These are phyloP conservation scores for Coemansia sp. DNA, from an alignment of 192 early-diverging fungal species.

Conservation along the genomic window DNA sequence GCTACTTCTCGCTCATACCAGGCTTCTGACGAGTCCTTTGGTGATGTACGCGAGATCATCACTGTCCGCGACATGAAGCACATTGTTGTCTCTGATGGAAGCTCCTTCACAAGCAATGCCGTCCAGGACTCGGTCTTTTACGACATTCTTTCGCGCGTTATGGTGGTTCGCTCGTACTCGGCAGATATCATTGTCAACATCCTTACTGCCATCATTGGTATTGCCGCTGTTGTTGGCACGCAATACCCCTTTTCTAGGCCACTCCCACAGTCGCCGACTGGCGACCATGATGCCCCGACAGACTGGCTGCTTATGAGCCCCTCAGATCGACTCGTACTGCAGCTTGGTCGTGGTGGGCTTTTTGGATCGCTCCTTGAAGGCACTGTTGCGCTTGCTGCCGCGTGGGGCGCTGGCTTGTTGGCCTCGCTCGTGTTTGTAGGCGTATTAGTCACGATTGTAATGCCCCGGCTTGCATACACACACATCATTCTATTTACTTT, in stretches of 20 bases:
- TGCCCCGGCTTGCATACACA: slow-evolving; percentile 49
- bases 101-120: not conserved
- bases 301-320: slow-evolving; percentile 3
- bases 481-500: slow-evolving; percentile 27
- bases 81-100: slow-evolving; percentile 3
- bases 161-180: slow-evolving; percentile 49
- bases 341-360: slow-evolving; percentile 41
- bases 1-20: not conserved
- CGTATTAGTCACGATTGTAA: slow-evolving; percentile 23
- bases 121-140: slow-evolving; percentile 44
- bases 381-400: slow-evolving; percentile 13
- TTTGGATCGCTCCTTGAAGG: slow-evolving; percentile 34
- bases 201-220: slow-evolving; percentile 27
- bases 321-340: slow-evolving; percentile 33
- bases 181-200: slow-evolving; percentile 34
- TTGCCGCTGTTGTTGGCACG: slow-evolving; percentile 19
- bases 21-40: slow-evolving; percentile 25
- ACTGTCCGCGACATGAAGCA: slow-evolving; percentile 10
- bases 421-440: slow-evolving; percentile 37
- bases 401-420: slow-evolving; percentile 24
- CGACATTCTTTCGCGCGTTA: slow-evolving; percentile 35
- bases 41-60: slow-evolving; percentile 12
- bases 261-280: slow-evolving; percentile 12
- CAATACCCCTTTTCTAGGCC: slow-evolving; percentile 46
- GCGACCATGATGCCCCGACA: not conserved